Evolutionary conservation across 768 basidiomycete species (phyloP).

Genomic region (Dendrothele bispora): DNA sequence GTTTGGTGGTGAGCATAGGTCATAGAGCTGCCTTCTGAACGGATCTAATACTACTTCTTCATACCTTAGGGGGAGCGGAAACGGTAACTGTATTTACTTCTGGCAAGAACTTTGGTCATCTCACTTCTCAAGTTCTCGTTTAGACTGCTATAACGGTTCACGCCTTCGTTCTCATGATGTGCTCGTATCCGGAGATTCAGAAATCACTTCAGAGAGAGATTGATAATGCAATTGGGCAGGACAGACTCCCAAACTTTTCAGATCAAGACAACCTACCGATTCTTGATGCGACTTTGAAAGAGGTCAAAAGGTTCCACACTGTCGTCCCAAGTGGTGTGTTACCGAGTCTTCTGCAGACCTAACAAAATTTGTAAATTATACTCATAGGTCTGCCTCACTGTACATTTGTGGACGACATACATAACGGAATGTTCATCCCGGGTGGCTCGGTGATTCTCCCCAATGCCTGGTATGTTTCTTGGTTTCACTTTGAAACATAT

Average conservation of each 20-base stretch:
- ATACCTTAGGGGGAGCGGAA: not conserved
- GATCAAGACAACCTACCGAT: slow-evolving; percentile 15
- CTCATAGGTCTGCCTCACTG: too few species aligned
- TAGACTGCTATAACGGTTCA: not conserved
- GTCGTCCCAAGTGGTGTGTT: too few species aligned
- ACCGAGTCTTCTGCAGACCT: too few species aligned
- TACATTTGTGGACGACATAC: too few species aligned
- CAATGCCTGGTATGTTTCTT: too few species aligned
- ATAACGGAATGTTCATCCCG: too few species aligned
- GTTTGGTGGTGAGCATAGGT: not conserved
- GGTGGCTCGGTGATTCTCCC: too few species aligned
- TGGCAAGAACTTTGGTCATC: not conserved
- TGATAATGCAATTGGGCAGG: slow-evolving; percentile 16
- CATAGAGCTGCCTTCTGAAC: not conserved
- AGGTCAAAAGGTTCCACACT: too few species aligned
- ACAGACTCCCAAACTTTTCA: slow-evolving; percentile 16
- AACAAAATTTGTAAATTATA: too few species aligned
- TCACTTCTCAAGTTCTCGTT: not conserved
- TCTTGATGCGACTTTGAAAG: slow-evolving; percentile 9
- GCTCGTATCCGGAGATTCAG: slow-evolving; percentile 18
- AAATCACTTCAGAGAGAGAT: slow-evolving; percentile 19
- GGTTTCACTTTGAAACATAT: too few species aligned
- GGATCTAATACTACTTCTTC: not conserved
- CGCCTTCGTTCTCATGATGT: slow-evolving; percentile 19
- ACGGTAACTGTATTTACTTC: not conserved